Evolutionary conservation across 1,139 yeast species (phyloP), one percentile per base, ranked within the genome.

Genomic region (Groenewaldozyma auringiensis): DNA sequence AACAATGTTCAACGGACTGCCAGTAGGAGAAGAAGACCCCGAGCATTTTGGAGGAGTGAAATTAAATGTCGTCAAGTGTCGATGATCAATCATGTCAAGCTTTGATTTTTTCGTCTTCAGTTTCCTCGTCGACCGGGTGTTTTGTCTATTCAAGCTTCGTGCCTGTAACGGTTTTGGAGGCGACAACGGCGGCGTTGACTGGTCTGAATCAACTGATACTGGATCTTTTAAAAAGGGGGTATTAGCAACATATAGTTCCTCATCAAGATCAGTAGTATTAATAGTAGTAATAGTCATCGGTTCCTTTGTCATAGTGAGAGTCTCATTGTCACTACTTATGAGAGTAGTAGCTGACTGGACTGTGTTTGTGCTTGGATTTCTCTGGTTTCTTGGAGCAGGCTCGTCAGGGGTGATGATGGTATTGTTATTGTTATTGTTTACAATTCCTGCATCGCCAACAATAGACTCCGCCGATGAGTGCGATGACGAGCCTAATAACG

Each of bases 51-150:
- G 44, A 68, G 66, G 1, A 82, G 84, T 18, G 82, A 83, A 2
- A 72, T 2, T 85, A 79, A 1, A 74, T 1, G 87, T 80, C 0
- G 89, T 82, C 45, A 83, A 63, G 17, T 75, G 73, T 4, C 74
- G 70, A 54, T 72, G 77, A 57, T 83, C 87, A 3, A 82, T 69
- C 47, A 81, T 66, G 52, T 82, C 88, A 11, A 83, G 65, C 47
- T 72, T 71, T 1, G 88, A 81, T 14, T 64, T 60, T 40, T 62
- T 62, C 16, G 53, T 56, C 31, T 58, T 39, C 31, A 47, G 25
- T 13, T 33, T 33, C 36, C 36, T 33, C 18, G 36, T n/a, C 13
- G 36, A 17, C 36, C 20, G 16, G 20, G 20, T 14, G 36, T 33
- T 33, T 33, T 25, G 29, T 11, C 29, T 25, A 11, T 25, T 25